A percentile compares a stretch with the other conserved stretches of the same genome.
Evolutionary conservation across 2,329 filamentous ascomycete genomes (phyloP).

Genomic region (Epichloe sibirici): DNA sequence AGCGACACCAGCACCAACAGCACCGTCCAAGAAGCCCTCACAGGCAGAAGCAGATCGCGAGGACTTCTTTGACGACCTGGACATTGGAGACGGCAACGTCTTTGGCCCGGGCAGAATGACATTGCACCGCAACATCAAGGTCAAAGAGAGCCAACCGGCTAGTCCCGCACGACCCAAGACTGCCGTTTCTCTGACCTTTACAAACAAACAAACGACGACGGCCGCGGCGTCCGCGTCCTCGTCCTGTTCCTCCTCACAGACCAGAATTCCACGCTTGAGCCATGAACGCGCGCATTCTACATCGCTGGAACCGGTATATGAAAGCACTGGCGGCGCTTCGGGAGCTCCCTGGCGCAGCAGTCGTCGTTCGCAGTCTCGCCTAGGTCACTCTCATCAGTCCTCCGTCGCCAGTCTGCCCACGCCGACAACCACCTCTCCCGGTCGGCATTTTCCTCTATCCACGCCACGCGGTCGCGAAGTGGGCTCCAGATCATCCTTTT

Average conservation of each 20-base stretch:
- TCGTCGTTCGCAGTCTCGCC: constrained; percentile 52
- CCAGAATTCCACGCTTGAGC: constrained; percentile 68
- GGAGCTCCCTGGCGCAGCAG: constrained; percentile 40
- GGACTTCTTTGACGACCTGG: constrained; percentile 76
- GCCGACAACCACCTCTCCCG: constrained; percentile 45
- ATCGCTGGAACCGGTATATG: constrained; percentile 83
- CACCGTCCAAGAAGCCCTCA: constrained; percentile 17
- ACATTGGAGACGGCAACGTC: constrained; percentile 71
- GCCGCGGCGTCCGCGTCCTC: background rate
- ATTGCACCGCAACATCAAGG: constrained; percentile 81
- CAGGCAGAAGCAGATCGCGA: constrained; percentile 42
- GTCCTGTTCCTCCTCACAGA: constrained; percentile 28
- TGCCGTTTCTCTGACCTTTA: constrained; percentile 82
- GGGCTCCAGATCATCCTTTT: constrained; percentile 39
- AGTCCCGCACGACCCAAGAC: constrained; percentile 63
- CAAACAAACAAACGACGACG: constrained; percentile 50
- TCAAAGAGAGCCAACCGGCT: constrained; percentile 57
- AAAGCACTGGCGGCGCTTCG: constrained; percentile 72
- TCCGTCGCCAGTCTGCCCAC: constrained; percentile 53
- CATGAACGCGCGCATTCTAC: constrained; percentile 58
- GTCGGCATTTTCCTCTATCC: constrained; percentile 38
- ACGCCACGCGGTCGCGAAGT: constrained; percentile 51
- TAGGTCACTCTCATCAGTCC: constrained; percentile 57
- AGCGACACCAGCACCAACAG: background rate
- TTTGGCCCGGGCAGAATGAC: constrained; percentile 73